Conservation (phyloP, 1,284 basidiomycete genomes). For the Pseudozyma sp. region DNA sequence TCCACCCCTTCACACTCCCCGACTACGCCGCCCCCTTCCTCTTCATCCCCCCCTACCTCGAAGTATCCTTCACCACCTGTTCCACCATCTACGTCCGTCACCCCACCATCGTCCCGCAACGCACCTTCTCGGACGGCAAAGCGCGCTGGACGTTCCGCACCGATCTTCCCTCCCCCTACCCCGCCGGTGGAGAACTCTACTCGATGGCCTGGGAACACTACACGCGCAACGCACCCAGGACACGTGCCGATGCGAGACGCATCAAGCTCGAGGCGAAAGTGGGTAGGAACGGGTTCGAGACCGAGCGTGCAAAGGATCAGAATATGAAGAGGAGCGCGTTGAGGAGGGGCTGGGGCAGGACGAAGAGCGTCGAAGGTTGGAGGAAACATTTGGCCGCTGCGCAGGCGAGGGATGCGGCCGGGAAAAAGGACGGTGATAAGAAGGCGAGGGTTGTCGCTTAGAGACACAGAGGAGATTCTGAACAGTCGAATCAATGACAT, state of each 20-base stretch:
- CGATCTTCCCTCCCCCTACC: slow-evolving; percentile 66
- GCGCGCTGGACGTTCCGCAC: slow-evolving; percentile 50
- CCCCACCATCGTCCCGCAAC: slow-evolving; percentile 85
- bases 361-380: slow-evolving; percentile 42
- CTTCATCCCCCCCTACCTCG: slow-evolving; percentile 95
- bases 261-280: slow-evolving; percentile 55
- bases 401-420: slow-evolving; percentile 3
- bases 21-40: slow-evolving; percentile 88
- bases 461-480: too few species aligned
- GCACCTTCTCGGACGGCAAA: slow-evolving; percentile 11
- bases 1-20: slow-evolving; percentile 80
- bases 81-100: slow-evolving; percentile 93
- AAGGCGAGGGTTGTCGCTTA: slow-evolving; percentile 23
- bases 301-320: slow-evolving; percentile 55
- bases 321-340: slow-evolving; percentile 50
- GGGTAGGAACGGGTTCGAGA: slow-evolving; percentile 55
- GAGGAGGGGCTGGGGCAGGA: slow-evolving; percentile 60
- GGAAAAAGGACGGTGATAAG: neutral
- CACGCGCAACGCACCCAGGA: slow-evolving; percentile 62
- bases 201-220: slow-evolving; percentile 67
- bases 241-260: slow-evolving; percentile 59
- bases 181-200: slow-evolving; percentile 63
- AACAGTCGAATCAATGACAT: too few species aligned
- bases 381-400: slow-evolving; percentile 37
- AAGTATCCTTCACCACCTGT: slow-evolving; percentile 89